These are phyloP conservation scores for Odontarrhena argentea DNA, from an alignment of 345 rosid species.

Conservation along the genomic window DNA sequence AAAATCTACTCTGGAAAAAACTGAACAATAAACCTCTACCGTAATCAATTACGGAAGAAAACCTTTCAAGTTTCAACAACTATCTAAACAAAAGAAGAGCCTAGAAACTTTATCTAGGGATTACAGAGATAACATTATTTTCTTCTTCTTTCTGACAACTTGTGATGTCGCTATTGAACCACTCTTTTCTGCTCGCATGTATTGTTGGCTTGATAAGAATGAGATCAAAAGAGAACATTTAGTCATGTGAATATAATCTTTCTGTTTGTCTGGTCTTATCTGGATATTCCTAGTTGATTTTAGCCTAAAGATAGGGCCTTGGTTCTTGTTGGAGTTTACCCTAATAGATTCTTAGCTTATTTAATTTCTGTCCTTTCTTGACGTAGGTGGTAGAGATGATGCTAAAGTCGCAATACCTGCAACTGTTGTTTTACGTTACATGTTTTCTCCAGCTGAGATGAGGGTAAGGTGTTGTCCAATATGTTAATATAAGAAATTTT, in stretches of 20 bases:
- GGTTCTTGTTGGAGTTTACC: conserved; percentile 22
- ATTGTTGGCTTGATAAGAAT: neutral
- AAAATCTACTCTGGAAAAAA: conserved; percentile 1
- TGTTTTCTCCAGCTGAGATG: conserved; percentile 88
- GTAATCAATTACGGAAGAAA: conserved; percentile 9
- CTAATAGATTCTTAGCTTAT: conserved; percentile 9
- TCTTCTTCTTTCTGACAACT: no score
- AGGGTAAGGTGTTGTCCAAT: conserved; percentile 51
- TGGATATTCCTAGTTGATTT: neutral
- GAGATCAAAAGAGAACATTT: conserved; percentile 11
- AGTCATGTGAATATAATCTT: neutral
- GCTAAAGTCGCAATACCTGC: conserved; percentile 77
- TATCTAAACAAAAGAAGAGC: neutral
- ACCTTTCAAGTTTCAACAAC: conserved; percentile 9
- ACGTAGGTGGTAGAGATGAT: conserved; percentile 91
- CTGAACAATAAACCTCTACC: conserved; percentile 1
- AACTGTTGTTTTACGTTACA: conserved; percentile 73
- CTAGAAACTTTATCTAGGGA: conserved; percentile 5
- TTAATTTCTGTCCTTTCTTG: conserved; percentile 26
- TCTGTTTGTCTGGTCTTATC: neutral
- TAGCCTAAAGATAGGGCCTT: conserved; percentile 24
- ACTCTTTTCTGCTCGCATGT: neutral
- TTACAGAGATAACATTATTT: neutral
- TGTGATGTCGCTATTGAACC: neutral
- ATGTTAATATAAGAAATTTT: conserved; percentile 13